These are phyloP conservation scores for Pythium plurisporium DNA, from an alignment of 352 stramenopile species.

Conservation along the genomic window DNA sequence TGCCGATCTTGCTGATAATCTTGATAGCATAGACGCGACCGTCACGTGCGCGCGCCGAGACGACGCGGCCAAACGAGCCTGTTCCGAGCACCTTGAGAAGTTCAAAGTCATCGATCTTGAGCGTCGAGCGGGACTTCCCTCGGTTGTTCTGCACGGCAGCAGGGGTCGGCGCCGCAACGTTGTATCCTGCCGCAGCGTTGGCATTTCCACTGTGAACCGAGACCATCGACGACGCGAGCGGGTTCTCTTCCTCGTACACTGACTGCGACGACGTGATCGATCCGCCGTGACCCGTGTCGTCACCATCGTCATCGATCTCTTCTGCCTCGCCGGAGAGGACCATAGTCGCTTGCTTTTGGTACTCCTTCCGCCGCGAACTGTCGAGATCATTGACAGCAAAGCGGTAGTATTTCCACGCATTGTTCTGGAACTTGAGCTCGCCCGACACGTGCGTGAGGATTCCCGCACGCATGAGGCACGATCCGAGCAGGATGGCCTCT, in stretches of 20 bases:
- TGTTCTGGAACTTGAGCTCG: slow-evolving; percentile 70
- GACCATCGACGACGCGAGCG: slow-evolving; percentile 22
- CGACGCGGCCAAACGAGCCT: slow-evolving; percentile 77
- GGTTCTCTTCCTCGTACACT: slow-evolving; percentile 55
- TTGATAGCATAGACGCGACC: slow-evolving; percentile 84
- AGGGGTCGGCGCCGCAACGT: slow-evolving; percentile 1
- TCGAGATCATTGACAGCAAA: slow-evolving; percentile 83
- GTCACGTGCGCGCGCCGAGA: slow-evolving; percentile 68
- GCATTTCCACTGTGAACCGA: slow-evolving; percentile 9
- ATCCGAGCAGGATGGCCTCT: slow-evolving; percentile 75
- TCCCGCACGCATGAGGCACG: slow-evolving; percentile 57
- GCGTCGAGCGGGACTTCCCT: slow-evolving; percentile 71
- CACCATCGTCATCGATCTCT: slow-evolving; percentile 68
- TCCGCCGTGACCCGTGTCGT: slow-evolving; percentile 43
- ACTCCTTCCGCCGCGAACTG: slow-evolving; percentile 36
- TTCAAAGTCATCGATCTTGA: slow-evolving; percentile 87
- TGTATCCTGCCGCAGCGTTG: slow-evolving; percentile 12
- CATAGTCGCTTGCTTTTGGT: slow-evolving; percentile 48
- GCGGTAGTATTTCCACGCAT: slow-evolving; percentile 85
- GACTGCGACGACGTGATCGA: slow-evolving; percentile 53
- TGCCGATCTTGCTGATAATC: slow-evolving; percentile 87
- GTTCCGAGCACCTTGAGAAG: slow-evolving; percentile 81
- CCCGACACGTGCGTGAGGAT: slow-evolving; percentile 74
- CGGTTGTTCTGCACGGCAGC: slow-evolving; percentile 15
- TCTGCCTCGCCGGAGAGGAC: slow-evolving; percentile 72